Base-by-base conservation (phyloP, 164 flowering plant species). In the Liriodendron chinense region DNA sequence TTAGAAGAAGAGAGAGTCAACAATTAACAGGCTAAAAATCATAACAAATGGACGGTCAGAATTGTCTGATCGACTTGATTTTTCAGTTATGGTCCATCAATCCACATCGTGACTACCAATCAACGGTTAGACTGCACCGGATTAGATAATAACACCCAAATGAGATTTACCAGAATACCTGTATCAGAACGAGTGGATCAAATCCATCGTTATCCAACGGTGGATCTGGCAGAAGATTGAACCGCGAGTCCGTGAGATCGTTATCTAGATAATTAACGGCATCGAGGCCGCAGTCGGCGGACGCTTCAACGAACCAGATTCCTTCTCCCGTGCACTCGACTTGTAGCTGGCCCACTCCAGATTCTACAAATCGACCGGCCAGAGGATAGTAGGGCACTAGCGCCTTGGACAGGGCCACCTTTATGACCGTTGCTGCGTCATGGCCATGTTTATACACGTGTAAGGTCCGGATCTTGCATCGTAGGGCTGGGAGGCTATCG, bases 351-450 rank as follows among this genome's bases (percentile, higher is more conserved):
- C 83, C 81, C 4, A 28, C 68, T 28, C 22, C 47, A 1, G 82
- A 62, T 43, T 82, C 83, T 21, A 64, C 71, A 12, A 89, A 84
- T 74, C 88, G 62, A 14, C 94, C 93, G 1, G 92, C 93, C 3
- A 91, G 90, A 72, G 91, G 93, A 76, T 91, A 89, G 69, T 89
- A 91, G 22, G 86, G 88, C 71, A 89, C 89, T 74, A 91, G 74
- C 8, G 92, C 92, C 77, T 68, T 86, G 26, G 90, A 82, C 79
- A 89, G 76, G 47, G 90, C 91, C 70, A 79, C 79, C 65, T 67
- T 83, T 9, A 91, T 84, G 57, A 81, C 81, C 34, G 72, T 23
- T 12, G 86, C 79, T 5, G 84, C 82, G 7, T 77, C 81, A 28
- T 65, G 77, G 24, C 88, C 91, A 23, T 83, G 83, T 28, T 70